Evolutionary conservation across 176 grass and related monocot species (phyloP).

Genomic region (Alloteropsis semialata): DNA sequence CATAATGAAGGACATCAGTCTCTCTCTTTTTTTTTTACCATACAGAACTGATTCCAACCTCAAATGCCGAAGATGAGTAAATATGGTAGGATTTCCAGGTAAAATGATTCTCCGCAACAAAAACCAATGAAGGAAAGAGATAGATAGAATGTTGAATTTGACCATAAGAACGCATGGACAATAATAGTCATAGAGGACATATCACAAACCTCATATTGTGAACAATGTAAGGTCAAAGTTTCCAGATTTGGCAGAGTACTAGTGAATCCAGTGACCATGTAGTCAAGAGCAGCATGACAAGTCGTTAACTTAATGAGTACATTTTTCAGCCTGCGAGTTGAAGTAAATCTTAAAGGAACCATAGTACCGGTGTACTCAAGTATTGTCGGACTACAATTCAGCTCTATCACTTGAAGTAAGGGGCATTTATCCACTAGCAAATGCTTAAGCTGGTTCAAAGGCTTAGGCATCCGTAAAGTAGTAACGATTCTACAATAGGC

Average conservation of each 20-base stretch:
- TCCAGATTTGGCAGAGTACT: neutral
- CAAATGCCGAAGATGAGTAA: neutral
- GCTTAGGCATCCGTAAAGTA: neutral
- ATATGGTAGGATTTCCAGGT: neutral
- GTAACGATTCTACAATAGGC: neutral
- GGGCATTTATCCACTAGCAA: neutral
- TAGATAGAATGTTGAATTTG: neutral
- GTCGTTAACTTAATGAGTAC: neutral
- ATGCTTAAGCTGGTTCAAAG: conserved; percentile 3
- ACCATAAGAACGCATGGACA: neutral
- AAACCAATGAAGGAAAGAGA: neutral
- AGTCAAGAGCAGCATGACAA: neutral
- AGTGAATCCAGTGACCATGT: neutral
- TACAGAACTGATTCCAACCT: neutral
- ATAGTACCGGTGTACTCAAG: neutral
- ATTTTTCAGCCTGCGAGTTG: neutral
- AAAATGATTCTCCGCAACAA: neutral
- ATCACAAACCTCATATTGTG: neutral
- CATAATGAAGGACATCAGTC: neutral
- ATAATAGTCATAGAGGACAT: neutral
- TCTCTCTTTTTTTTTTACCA: neutral
- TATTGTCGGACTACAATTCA: neutral
- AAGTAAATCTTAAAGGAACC: neutral
- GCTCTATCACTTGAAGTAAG: neutral
- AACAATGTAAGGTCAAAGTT: neutral